Evolutionary conservation across 2,329 filamentous ascomycete species (phyloP).

Genomic region (Graphilbum sp.): DNA sequence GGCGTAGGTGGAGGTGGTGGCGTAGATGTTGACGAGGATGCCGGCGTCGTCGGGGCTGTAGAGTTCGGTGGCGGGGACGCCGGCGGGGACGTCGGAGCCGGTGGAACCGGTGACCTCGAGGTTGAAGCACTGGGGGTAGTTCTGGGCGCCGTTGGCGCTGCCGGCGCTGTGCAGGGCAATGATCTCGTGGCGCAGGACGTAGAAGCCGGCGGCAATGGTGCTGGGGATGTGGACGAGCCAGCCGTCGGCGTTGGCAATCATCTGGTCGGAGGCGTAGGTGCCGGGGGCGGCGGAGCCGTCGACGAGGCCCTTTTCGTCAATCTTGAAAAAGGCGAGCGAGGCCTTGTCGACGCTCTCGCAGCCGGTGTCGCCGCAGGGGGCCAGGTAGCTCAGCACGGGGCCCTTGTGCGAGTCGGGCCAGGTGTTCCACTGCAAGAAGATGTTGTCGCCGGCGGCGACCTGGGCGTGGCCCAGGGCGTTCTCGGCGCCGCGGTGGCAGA

Average conservation of each 20-base stretch:
- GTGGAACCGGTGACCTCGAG: constrained; percentile 33
- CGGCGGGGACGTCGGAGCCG: constrained; percentile 2
- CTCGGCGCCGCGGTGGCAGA: constrained; percentile 25
- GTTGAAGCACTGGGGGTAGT: constrained; percentile 41
- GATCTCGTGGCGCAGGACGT: constrained; percentile 35
- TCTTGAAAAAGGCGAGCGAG: constrained; percentile 9
- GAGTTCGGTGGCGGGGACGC: constrained; percentile 1
- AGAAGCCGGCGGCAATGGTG: constrained; percentile 28
- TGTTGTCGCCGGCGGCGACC: constrained; percentile 22
- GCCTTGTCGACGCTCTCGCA: constrained; percentile 10
- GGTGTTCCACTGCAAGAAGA: constrained; percentile 23
- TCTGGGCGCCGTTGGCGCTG: constrained; percentile 26
- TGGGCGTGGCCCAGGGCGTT: constrained; percentile 21
- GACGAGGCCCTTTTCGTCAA: constrained; percentile 10
- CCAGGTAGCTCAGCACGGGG: constrained; percentile 45
- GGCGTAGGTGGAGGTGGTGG: constrained; percentile 5
- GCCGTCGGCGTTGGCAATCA: constrained; percentile 32
- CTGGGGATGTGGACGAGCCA: constrained; percentile 30
- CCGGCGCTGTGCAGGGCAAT: constrained; percentile 31
- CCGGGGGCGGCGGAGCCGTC: constrained; percentile 13
- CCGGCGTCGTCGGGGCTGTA: constrained; percentile 7
- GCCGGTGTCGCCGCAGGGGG: constrained; percentile 13
- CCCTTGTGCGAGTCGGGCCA: constrained; percentile 29
- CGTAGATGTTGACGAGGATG: constrained; percentile 8
- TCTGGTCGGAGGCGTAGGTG: constrained; percentile 16